Evolutionary conservation across 306 rosid genomes (phyloP).

Genomic region (Oxytropis ochrocephala): DNA sequence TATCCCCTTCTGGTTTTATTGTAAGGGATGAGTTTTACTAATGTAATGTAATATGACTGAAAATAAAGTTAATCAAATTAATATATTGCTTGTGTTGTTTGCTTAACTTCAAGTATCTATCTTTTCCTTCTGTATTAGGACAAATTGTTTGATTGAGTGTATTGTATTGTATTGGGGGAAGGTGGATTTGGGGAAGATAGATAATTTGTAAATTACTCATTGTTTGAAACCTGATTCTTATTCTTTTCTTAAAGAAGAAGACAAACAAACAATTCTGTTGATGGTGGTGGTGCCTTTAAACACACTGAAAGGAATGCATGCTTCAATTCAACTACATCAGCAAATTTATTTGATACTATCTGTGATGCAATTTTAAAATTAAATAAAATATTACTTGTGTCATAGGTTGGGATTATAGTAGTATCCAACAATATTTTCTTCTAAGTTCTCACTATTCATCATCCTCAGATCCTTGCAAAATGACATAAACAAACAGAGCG

Average conservation of each 20-base stretch:
- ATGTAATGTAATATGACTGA: constrained; percentile 18
- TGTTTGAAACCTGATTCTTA: constrained; percentile 14
- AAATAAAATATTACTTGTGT: background rate
- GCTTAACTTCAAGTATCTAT: background rate
- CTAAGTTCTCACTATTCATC: background rate
- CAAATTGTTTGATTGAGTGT: background rate
- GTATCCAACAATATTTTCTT: background rate
- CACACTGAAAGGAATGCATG: constrained; percentile 2
- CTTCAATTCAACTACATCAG: background rate
- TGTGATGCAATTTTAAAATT: background rate
- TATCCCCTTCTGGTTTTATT: constrained; percentile 54
- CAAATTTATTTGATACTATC: background rate
- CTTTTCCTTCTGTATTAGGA: background rate
- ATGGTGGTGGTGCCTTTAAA: constrained; percentile 24
- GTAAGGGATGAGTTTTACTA: constrained; percentile 44
- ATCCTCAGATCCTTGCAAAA: background rate
- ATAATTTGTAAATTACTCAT: constrained; percentile 22
- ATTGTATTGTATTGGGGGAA: background rate
- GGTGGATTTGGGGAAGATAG: constrained; percentile 1
- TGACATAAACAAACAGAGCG: background rate
- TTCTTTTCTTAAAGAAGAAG: constrained; percentile 31
- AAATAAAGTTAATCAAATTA: background rate
- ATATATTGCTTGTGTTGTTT: constrained; percentile 1
- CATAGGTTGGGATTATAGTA: background rate
- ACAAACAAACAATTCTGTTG: constrained; percentile 16